These are phyloP conservation scores for Solanum lycopersicoides DNA, from an alignment of 257 asterid genomes.

Conservation along the genomic window DNA sequence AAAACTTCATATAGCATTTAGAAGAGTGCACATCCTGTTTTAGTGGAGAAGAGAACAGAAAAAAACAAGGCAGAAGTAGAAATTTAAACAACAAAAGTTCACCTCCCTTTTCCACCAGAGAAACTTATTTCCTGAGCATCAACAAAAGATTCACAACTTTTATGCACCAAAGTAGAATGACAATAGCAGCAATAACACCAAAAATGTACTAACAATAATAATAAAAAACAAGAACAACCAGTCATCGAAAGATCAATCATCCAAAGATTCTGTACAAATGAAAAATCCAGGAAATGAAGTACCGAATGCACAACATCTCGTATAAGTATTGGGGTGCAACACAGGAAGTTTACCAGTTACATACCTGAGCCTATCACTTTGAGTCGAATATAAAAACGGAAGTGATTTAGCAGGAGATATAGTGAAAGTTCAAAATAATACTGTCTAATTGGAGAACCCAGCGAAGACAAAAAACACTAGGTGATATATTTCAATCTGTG, in stretches of 20 bases:
- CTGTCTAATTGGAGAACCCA: not conserved
- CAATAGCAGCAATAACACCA: not conserved
- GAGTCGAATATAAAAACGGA: not conserved
- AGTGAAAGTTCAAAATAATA: not conserved
- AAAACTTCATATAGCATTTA: not conserved
- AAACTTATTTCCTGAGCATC: not conserved
- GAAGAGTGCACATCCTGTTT: not conserved
- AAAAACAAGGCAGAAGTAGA: not conserved
- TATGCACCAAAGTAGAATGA: not conserved
- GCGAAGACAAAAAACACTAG: not conserved
- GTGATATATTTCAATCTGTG: not conserved
- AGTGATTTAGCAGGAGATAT: not conserved
- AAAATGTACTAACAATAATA: not conserved
- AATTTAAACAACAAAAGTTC: not conserved
- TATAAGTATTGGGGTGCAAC: not conserved
- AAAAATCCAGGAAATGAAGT: not conserved
- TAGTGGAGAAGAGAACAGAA: not conserved
- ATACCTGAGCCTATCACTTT: not conserved
- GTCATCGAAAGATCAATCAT: not conserved
- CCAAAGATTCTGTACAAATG: not conserved
- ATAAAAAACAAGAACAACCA: not conserved
- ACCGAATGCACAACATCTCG: not conserved
- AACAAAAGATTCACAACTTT: not conserved
- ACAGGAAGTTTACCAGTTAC: not conserved
- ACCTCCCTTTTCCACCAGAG: not conserved